Evolutionary conservation across 1,139 yeast species (phyloP).

Genomic region (Kodamaea fungicola): DNA sequence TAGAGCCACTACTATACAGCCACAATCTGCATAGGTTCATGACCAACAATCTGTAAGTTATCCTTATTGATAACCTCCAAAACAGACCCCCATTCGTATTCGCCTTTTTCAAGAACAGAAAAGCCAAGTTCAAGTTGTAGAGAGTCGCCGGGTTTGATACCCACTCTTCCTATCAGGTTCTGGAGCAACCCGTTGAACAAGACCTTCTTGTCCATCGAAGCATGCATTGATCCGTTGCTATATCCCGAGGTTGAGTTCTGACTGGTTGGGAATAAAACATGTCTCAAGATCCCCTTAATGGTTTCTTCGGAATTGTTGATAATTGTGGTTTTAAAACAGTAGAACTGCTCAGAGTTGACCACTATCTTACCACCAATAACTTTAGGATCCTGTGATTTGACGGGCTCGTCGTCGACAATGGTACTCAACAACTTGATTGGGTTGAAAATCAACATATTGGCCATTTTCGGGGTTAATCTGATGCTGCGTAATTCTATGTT

Average conservation of each 20-base stretch:
- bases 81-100: constrained; percentile 74
- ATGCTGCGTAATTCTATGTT: constrained; percentile 62
- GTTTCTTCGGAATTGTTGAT: constrained; percentile 38
- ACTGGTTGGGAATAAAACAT: constrained; percentile 50
- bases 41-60: constrained; percentile 20
- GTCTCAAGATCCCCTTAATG: constrained; percentile 60
- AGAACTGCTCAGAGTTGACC: constrained; percentile 44
- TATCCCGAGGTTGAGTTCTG: constrained; percentile 11
- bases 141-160: constrained; percentile 42
- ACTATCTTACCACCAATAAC: constrained; percentile 18
- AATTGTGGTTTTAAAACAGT: constrained; percentile 45
- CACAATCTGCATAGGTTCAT: constrained; percentile 33
- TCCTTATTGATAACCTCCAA: constrained; percentile 46
- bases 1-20: constrained; percentile 22
- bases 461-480: constrained; percentile 55
- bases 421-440: constrained; percentile 11
- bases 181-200: constrained; percentile 67
- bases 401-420: constrained; percentile 10
- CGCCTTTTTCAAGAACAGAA: constrained; percentile 65
- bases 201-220: constrained; percentile 49
- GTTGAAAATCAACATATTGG: constrained; percentile 44
- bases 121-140: constrained; percentile 48
- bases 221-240: constrained; percentile 14
- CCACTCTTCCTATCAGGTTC: constrained; percentile 36
- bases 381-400: constrained; percentile 2